phyloP scores from a whole-genome alignment of 768 basidiomycete species.

The Tylopilus sp. region DNA sequence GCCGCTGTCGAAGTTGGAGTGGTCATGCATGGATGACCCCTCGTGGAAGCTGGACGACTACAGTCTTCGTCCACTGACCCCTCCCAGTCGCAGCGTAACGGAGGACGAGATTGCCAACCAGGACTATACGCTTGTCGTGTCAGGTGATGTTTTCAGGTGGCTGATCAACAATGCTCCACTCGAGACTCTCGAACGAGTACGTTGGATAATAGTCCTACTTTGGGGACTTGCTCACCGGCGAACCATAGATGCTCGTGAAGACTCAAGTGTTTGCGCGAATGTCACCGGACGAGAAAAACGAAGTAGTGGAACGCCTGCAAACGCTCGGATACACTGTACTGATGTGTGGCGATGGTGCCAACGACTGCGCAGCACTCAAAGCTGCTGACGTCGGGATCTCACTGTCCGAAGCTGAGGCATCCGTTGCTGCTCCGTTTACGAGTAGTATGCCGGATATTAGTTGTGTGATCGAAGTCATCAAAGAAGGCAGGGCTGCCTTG shows the following conservation, averaged over 20 bases:
- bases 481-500: slow-evolving; percentile 91
- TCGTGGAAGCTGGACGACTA: slow-evolving; percentile 84
- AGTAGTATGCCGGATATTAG: slow-evolving; percentile 90
- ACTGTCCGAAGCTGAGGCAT: slow-evolving; percentile 95
- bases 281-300: slow-evolving; percentile 99
- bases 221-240: slow-evolving; percentile 2
- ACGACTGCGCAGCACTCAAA: slow-evolving; percentile 97
- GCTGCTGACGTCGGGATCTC: slow-evolving; percentile 98
- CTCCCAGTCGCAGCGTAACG: slow-evolving; percentile 71
- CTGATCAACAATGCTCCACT: slow-evolving; percentile 93
- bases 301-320: slow-evolving; percentile 93
- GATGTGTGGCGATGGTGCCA: slow-evolving; percentile 99
- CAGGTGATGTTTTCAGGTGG: slow-evolving; percentile 97
- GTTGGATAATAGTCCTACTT: not conserved
- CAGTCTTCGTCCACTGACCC: slow-evolving; percentile 74
- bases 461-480: slow-evolving; percentile 95
- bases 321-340: slow-evolving; percentile 92
- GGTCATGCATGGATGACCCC: slow-evolving; percentile 90
- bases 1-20: slow-evolving; percentile 67
- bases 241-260: slow-evolving; percentile 90
- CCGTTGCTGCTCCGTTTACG: slow-evolving; percentile 97
- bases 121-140: slow-evolving; percentile 89
- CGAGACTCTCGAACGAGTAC: slow-evolving; percentile 89
- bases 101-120: slow-evolving; percentile 69
- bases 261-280: slow-evolving; percentile 96